Evolutionary conservation across 2,329 filamentous ascomycete species (phyloP).

Genomic region (Colletotrichum paranaense): DNA sequence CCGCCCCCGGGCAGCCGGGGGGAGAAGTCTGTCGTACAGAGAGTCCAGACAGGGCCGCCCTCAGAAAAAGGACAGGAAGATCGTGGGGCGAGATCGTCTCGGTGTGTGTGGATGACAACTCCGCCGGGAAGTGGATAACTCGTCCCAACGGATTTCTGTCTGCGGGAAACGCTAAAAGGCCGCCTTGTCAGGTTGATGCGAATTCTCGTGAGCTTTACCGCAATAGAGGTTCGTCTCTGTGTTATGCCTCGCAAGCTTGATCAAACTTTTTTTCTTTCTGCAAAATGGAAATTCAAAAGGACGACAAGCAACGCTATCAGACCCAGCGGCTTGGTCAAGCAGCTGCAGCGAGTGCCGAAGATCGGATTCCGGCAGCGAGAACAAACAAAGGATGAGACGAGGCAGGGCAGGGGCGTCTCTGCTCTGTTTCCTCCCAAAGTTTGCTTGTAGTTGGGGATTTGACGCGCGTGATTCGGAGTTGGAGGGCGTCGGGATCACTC

Average conservation of each 20-base stretch:
- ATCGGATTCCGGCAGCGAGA: constrained; percentile 1
- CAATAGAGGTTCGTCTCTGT: not conserved
- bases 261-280: not conserved
- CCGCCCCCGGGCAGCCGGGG: not conserved
- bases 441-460: not conserved
- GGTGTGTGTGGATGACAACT: not conserved
- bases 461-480: not conserved
- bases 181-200: not conserved
- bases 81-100: not conserved
- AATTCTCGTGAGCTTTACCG: not conserved
- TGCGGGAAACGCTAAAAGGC: not conserved
- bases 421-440: not conserved
- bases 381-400: not conserved
- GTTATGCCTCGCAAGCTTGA: not conserved
- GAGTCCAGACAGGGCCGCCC: not conserved
- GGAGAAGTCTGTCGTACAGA: not conserved
- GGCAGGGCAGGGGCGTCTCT: not conserved
- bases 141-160: not conserved
- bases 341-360: constrained; percentile 2
- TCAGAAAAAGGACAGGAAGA: not conserved
- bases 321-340: constrained; percentile 3
- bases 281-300: not conserved
- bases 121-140: not conserved
- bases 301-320: not conserved
- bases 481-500: not conserved